phyloP scores from a whole-genome alignment of 1,139 yeast species.

The Saccharomyces pastorianus region DNA sequence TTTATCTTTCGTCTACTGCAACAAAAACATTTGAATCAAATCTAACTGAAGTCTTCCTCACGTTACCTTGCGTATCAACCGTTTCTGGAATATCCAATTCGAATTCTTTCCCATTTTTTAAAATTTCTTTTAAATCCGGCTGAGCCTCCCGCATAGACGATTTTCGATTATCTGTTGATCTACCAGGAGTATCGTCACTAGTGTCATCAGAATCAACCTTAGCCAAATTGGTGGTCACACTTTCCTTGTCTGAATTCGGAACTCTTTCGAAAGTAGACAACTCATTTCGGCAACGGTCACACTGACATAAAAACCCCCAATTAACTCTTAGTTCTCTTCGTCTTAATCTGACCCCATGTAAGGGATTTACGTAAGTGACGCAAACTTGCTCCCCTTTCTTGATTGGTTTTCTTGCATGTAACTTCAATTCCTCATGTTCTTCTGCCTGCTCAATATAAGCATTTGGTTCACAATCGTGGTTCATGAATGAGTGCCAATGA shows the following conservation, averaged over 20 bases:
- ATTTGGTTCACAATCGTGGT: slow-evolving; percentile 72
- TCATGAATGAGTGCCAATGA: slow-evolving; percentile 59
- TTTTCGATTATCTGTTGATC: slow-evolving; percentile 15
- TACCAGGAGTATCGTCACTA: slow-evolving; percentile 7
- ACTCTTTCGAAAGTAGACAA: slow-evolving; percentile 10
- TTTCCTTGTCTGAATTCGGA: slow-evolving; percentile 2
- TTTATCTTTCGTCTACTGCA: slow-evolving; percentile 31
- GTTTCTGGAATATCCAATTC: slow-evolving; percentile 41
- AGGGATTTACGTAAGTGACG: slow-evolving; percentile 64
- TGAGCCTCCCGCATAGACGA: slow-evolving; percentile 32
- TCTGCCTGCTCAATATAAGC: slow-evolving; percentile 47
- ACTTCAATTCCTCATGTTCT: slow-evolving; percentile 46
- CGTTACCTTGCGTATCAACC: slow-evolving; percentile 27
- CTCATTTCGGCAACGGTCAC: slow-evolving; percentile 59
- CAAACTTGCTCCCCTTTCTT: slow-evolving; percentile 59
- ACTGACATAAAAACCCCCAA: slow-evolving; percentile 76
- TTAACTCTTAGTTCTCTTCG: slow-evolving; percentile 62
- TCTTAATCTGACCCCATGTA: slow-evolving; percentile 54
- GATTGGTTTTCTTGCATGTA: slow-evolving; percentile 52
- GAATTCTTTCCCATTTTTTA: slow-evolving; percentile 40
- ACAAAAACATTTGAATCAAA: slow-evolving; percentile 57
- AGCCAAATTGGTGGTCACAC: neutral
- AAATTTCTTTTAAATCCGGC: slow-evolving; percentile 42
- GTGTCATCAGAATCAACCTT: neutral
- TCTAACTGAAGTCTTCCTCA: slow-evolving; percentile 61